Percentiles rank a stretch among this genome's conserved stretches.
These are phyloP conservation scores for Imleria badia DNA, from an alignment of 768 basidiomycete species.

Conservation along the genomic window DNA sequence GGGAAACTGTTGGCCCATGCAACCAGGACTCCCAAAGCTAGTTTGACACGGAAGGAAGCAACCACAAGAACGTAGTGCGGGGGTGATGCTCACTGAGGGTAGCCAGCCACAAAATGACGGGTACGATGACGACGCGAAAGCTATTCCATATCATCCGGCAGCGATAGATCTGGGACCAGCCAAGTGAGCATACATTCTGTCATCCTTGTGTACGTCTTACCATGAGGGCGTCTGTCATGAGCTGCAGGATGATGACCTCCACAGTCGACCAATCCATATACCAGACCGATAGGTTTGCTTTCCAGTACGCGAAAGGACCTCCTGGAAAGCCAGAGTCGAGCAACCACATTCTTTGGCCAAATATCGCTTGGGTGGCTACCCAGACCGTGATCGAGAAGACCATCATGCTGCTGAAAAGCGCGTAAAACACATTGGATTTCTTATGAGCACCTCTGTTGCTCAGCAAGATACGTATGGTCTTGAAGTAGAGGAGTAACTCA, in stretches of 20 bases:
- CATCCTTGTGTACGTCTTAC: not conserved
- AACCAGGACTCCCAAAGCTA: slow-evolving; percentile 15
- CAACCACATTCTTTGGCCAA: slow-evolving; percentile 39
- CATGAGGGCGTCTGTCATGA: slow-evolving; percentile 20
- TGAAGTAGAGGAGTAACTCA: slow-evolving; percentile 25
- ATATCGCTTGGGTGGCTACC: slow-evolving; percentile 17
- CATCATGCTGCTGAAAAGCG: slow-evolving; percentile 25
- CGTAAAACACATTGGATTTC: slow-evolving; percentile 15
- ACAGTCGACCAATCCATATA: slow-evolving; percentile 21
- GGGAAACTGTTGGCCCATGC: slow-evolving; percentile 13
- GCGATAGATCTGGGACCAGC: slow-evolving; percentile 28
- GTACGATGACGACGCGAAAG: not conserved
- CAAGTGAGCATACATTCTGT: not conserved
- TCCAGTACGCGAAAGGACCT: slow-evolving; percentile 34
- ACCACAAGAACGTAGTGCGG: not conserved
- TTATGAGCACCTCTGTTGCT: not conserved
- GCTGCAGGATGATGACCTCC: not conserved
- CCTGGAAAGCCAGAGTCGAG: slow-evolving; percentile 33
- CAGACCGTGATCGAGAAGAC: slow-evolving; percentile 34
- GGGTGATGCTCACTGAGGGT: not conserved
- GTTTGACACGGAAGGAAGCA: not conserved
- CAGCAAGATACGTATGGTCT: slow-evolving; percentile 18
- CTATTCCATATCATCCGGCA: not conserved
- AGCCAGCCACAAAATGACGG: not conserved
- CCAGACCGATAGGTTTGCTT: slow-evolving; percentile 23